phyloP scores from a whole-genome alignment of 2,329 filamentous ascomycete species.

The Ophiostoma australiae region DNA sequence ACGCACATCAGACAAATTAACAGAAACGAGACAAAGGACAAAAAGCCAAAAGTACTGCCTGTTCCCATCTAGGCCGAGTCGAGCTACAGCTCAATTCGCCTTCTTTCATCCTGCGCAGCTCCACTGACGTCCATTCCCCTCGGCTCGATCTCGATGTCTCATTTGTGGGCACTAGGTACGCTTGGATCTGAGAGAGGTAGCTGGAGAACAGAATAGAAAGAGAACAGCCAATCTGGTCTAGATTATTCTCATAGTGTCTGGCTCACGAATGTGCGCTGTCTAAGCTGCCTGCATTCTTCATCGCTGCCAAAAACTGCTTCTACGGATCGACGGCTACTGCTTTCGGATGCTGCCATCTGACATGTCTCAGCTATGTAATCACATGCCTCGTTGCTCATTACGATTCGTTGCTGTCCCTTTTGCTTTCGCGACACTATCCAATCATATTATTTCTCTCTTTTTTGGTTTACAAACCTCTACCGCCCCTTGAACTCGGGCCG shows the following conservation, averaged over 20 bases:
- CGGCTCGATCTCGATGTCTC: constrained; percentile 4
- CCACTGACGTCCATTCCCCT: background rate
- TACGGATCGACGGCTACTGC: background rate
- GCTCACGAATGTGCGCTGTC: background rate
- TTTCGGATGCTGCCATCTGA: background rate
- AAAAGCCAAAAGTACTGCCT: constrained; percentile 1
- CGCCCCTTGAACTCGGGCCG: constrained; percentile 55
- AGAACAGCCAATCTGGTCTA: background rate
- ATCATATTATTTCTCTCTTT: background rate
- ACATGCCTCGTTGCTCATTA: background rate
- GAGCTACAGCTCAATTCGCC: background rate
- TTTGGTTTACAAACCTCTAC: constrained; percentile 31
- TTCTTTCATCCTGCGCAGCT: background rate
- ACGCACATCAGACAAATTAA: background rate
- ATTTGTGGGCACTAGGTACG: background rate
- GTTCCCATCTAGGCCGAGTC: background rate
- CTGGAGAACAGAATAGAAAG: background rate
- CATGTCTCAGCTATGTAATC: background rate
- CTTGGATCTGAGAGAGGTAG: background rate
- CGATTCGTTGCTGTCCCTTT: background rate
- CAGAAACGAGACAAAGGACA: background rate
- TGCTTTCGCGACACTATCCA: background rate
- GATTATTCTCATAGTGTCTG: background rate
- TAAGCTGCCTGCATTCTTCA: background rate
- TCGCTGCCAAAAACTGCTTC: background rate